These are phyloP conservation scores for Psilocybe sp. DNA, from an alignment of 768 basidiomycete species.

Conservation along the genomic window DNA sequence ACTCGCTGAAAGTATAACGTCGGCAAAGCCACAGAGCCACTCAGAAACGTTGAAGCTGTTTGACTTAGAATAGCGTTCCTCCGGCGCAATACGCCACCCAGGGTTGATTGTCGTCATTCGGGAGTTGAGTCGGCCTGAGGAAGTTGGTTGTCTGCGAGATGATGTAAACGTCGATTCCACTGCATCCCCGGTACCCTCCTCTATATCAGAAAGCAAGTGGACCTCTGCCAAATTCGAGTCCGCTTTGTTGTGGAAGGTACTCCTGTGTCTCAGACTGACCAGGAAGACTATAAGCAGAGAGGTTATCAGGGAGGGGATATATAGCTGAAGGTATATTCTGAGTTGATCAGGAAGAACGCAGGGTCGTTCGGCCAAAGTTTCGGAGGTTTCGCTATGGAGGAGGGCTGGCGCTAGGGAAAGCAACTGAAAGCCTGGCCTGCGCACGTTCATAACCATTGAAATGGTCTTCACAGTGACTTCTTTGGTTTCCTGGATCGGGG, in stretches of 20 bases:
- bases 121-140: background rate
- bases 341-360: conserved; percentile 87
- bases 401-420: conserved; percentile 60
- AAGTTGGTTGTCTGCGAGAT: conserved; percentile 4
- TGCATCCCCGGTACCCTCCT: conserved; percentile 6
- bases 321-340: conserved; percentile 69
- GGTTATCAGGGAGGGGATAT: conserved; percentile 64
- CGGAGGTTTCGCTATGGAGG: conserved; percentile 10
- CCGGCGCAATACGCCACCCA: too few relatives aligned
- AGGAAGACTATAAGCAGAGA: conserved; percentile 47
- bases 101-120: too few relatives aligned
- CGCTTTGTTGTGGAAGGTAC: conserved; percentile 2
- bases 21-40: too few relatives aligned
- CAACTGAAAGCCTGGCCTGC: conserved; percentile 84
- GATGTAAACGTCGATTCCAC: conserved; percentile 4
- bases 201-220: conserved; percentile 3
- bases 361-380: conserved; percentile 50
- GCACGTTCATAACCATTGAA: conserved; percentile 87
- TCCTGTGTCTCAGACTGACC: conserved; percentile 2
- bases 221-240: conserved; percentile 1
- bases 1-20: too few relatives aligned
- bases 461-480: conserved; percentile 90
- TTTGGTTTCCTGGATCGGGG: conserved; percentile 31
- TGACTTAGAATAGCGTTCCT: too few relatives aligned
- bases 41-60: too few relatives aligned